Base-by-base conservation (phyloP, 2,329 filamentous ascomycete species). In the Colletotrichum plurivorum region DNA sequence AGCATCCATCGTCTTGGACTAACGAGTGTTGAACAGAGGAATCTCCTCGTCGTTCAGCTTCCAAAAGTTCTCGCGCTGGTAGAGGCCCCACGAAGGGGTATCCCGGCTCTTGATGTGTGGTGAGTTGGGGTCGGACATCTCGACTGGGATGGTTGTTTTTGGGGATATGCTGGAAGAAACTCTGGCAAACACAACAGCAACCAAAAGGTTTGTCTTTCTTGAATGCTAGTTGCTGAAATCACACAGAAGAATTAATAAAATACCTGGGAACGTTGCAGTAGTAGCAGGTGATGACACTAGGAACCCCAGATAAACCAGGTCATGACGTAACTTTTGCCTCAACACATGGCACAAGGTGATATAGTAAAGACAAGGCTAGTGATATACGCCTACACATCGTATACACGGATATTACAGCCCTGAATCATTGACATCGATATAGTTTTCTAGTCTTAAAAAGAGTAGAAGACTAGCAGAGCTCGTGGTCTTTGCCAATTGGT, bases 61-160 rank as follows among this genome's bases (percentile, higher is more conserved):
- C 75, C 73, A 76, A 12, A 76, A 75, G 41, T 74, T 71, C 8
- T 76, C 72, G 3, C 73, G 74, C 59, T 76, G 75, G 18, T 75
- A 76, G 2, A 75, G 62, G 20, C 69, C 72, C 75, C 74, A 76
- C n/a, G 69, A 70, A n/a, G 72, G 73, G 18, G 71, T 73, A 20
- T 75, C 71, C 27, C 74, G 63, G 16, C 67, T 69, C 63, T 74
- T 72, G 67, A 75, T 73, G 39, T 72, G 67, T 20, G 73, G 75
- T 2, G 73, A 72, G 6, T 72, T 60, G 22, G 74, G 69, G 52
- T 76, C 73, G 13, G 66, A 66, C 66, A 66, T 60, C 10, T 16
- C 46, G n/a, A 48, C 22, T 36, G 20, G 3, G 48, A 51, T 20
- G 8, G n/a, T 5, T 25, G 22, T 25, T 25, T 25, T 25, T 4